Percentiles rank a stretch among this genome's conserved stretches.
Evolutionary conservation across 208 protist species (phyloP).

Genomic region (Paratrypanosoma confusum): DNA sequence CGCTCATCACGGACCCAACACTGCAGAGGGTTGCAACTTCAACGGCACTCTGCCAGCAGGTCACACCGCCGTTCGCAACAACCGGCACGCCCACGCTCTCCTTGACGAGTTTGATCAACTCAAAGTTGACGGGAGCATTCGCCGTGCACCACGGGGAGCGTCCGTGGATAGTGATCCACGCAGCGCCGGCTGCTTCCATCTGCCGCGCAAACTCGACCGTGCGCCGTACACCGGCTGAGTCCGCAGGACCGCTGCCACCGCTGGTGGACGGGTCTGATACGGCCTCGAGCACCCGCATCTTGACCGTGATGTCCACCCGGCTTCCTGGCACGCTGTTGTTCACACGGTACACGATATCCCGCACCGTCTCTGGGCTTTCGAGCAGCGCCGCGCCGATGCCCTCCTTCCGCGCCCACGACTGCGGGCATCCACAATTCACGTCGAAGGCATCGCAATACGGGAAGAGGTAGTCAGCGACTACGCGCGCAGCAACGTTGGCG

Average conservation of each 20-base stretch:
- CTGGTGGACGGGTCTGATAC: too few species aligned
- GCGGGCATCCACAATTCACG: constrained; percentile 91
- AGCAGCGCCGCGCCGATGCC: constrained; percentile 66
- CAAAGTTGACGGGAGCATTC: constrained; percentile 40
- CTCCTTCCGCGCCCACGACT: constrained; percentile 80
- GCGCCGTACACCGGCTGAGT: constrained; percentile 34
- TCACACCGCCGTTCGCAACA: constrained; percentile 77
- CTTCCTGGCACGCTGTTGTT: constrained; percentile 23
- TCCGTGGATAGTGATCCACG: constrained; percentile 83
- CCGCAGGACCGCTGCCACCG: too few species aligned
- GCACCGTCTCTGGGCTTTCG: constrained; percentile 54
- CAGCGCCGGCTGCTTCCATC: constrained; percentile 60
- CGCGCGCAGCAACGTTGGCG: constrained; percentile 34
- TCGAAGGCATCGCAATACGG: constrained; percentile 81
- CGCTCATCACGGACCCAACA: constrained; percentile 70
- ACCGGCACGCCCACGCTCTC: constrained; percentile 61
- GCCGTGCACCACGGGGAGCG: constrained; percentile 43
- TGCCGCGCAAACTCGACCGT: constrained; percentile 80
- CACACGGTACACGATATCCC: constrained; percentile 63
- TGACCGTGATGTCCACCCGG: constrained; percentile 28
- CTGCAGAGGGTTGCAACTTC: constrained; percentile 29
- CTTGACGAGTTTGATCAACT: constrained; percentile 45
- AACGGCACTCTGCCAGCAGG: constrained; percentile 34
- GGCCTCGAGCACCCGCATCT: constrained; percentile 75
- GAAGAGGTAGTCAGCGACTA: constrained; percentile 34